Percentiles rank a stretch among this genome's conserved stretches.
Conservation (phyloP, 2,329 filamentous ascomycete genomes). For the Mycosphaerella sp. region DNA sequence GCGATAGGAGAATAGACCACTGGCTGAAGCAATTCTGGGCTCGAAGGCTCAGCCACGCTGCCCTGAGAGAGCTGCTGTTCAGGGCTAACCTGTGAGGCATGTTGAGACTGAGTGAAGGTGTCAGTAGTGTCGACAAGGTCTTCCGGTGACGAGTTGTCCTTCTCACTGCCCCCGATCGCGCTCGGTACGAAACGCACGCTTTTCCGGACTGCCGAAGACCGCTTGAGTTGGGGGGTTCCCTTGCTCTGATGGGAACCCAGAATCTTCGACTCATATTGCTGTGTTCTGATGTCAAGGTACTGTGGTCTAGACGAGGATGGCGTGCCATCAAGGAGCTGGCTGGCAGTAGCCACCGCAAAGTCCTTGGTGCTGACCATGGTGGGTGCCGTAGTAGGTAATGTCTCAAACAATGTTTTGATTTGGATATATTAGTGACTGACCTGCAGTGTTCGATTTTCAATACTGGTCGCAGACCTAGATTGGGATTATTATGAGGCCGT, state of each 20-base stretch:
- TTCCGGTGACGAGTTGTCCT: background rate
- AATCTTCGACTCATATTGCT: background rate
- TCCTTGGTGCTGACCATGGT: slow-evolving; percentile 4
- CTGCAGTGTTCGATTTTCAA: slow-evolving; percentile 13
- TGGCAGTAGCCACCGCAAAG: slow-evolving; percentile 6
- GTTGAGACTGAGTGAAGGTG: slow-evolving; percentile 18
- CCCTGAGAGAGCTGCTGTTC: background rate
- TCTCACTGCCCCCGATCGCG: slow-evolving; percentile 8
- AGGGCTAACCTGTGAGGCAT: slow-evolving; percentile 13
- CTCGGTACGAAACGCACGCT: slow-evolving; percentile 16
- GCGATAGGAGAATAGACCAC: slow-evolving; percentile 11
- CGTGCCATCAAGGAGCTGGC: background rate
- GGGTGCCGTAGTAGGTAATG: background rate
- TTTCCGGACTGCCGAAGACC: slow-evolving; percentile 4
- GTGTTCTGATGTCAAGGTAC: background rate
- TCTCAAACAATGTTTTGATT: slow-evolving; percentile 8
- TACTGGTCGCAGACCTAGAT: slow-evolving; percentile 18
- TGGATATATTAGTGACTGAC: slow-evolving; percentile 13
- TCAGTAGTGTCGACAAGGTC: slow-evolving; percentile 11
- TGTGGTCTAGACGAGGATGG: background rate
- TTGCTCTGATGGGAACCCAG: background rate
- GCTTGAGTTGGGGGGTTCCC: slow-evolving; percentile 6
- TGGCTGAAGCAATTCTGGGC: slow-evolving; percentile 10
- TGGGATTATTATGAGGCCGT: background rate
- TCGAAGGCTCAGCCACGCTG: background rate